These are phyloP conservation scores for Colletotrichum tropicicola DNA, from an alignment of 2,329 filamentous ascomycete genomes.

Conservation along the genomic window DNA sequence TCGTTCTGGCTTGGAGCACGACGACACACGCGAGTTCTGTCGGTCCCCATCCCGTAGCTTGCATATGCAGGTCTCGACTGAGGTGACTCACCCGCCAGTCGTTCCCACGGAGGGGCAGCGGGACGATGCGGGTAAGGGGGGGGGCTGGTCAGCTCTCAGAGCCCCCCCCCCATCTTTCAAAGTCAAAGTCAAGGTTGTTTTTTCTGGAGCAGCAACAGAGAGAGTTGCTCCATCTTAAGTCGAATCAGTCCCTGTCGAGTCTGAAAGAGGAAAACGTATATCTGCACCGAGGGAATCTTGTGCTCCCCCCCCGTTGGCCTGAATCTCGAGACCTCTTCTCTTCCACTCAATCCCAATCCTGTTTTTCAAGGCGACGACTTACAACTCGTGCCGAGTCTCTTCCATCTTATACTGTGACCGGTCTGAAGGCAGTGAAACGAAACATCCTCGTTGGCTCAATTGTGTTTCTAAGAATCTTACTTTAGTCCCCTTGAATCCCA, in stretches of 20 bases:
- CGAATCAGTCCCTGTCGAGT: constrained; percentile 12
- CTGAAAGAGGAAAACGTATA: constrained; percentile 16
- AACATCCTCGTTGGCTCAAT: background rate
- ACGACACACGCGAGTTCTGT: background rate
- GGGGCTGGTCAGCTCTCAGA: background rate
- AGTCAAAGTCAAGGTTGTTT: background rate
- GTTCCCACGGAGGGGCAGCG: constrained; percentile 29
- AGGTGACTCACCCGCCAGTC: constrained; percentile 38
- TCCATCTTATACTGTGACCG: background rate
- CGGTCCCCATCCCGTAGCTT: constrained; percentile 10
- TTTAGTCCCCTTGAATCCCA: constrained; percentile 11
- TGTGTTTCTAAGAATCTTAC: constrained; percentile 3
- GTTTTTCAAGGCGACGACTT: background rate
- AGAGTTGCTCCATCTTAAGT: background rate
- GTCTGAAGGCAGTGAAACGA: background rate
- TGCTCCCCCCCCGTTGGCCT: constrained; percentile 12
- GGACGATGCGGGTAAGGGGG: constrained; percentile 23
- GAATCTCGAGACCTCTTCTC: constrained; percentile 18
- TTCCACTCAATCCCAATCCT: constrained; percentile 1
- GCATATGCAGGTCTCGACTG: constrained; percentile 32
- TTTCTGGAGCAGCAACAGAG: background rate
- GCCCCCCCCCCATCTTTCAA: background rate
- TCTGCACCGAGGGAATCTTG: background rate
- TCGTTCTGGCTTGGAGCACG: background rate
- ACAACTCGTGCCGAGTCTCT: background rate